These are phyloP conservation scores for Meripilus lineatus DNA, from an alignment of 1,284 basidiomycete genomes.

Conservation along the genomic window DNA sequence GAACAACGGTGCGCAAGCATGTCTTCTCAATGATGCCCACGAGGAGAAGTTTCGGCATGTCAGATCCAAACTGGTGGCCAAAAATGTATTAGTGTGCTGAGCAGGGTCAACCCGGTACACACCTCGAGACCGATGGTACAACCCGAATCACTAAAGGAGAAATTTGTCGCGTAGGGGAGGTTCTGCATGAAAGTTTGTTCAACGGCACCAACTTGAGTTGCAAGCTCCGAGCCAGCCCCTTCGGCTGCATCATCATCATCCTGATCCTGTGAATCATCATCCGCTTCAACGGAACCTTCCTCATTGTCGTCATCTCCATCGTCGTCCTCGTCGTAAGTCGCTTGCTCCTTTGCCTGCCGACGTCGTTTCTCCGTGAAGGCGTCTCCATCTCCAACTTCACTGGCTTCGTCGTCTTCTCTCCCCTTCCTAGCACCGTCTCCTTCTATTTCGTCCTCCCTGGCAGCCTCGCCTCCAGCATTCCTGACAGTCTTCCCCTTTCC, in stretches of 20 bases:
- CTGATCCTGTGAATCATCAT: conserved; percentile 47
- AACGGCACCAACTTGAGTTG: conserved; percentile 40
- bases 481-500: conserved; percentile 69
- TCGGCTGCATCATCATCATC: conserved; percentile 19
- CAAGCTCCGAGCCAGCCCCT: conserved; percentile 28
- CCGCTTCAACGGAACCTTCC: conserved; percentile 68
- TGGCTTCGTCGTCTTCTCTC: conserved; percentile 38
- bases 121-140: conserved; percentile 84
- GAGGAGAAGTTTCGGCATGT: conserved; percentile 86
- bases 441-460: conserved; percentile 48
- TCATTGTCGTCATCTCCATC: conserved; percentile 51
- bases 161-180: conserved; percentile 59
- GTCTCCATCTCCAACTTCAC: conserved; percentile 30
- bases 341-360: conserved; percentile 42
- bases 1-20: conserved; percentile 79
- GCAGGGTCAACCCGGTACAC: conserved; percentile 24
- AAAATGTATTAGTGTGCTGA: conserved; percentile 1
- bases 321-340: conserved; percentile 49
- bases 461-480: conserved; percentile 36
- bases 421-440: conserved; percentile 54
- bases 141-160: conserved; percentile 71
- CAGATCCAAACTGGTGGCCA: conserved; percentile 61
- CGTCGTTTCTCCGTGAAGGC: conserved; percentile 40
- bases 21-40: conserved; percentile 88
- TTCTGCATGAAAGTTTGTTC: conserved; percentile 48